These are phyloP conservation scores for Penicillium paneum DNA, from an alignment of 2,329 filamentous ascomycete genomes.

Conservation along the genomic window DNA sequence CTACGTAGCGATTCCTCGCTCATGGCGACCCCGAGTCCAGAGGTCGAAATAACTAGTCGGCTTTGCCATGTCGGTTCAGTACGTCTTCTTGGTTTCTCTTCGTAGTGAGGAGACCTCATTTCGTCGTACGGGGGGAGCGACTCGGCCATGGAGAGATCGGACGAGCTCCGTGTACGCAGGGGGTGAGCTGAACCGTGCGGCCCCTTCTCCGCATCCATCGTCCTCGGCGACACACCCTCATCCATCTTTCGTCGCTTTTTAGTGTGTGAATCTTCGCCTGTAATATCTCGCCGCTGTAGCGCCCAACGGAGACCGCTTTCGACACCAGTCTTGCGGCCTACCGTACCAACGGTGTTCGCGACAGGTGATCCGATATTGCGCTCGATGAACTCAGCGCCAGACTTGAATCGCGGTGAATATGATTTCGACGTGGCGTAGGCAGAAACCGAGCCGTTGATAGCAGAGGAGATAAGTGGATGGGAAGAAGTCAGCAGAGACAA, in stretches of 20 bases:
- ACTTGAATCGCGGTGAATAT: slow-evolving; percentile 82
- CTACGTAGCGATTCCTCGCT: slow-evolving; percentile 81
- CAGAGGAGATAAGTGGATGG: slow-evolving; percentile 79
- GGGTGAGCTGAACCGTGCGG: slow-evolving; percentile 18
- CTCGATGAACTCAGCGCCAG: slow-evolving; percentile 88
- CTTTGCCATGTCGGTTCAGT: slow-evolving; percentile 65
- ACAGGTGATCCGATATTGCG: slow-evolving; percentile 77
- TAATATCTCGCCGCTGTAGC: slow-evolving; percentile 49
- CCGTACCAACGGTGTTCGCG: slow-evolving; percentile 78
- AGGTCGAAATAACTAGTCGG: slow-evolving; percentile 83
- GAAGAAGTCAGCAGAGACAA: slow-evolving; percentile 82
- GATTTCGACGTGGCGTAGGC: slow-evolving; percentile 86
- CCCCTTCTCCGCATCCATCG: slow-evolving; percentile 51
- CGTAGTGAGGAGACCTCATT: slow-evolving; percentile 69
- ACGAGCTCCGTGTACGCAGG: slow-evolving; percentile 52
- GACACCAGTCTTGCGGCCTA: slow-evolving; percentile 80
- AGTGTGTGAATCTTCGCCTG: slow-evolving; percentile 31
- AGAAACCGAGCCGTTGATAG: slow-evolving; percentile 78
- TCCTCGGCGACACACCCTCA: slow-evolving; percentile 29
- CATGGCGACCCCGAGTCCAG: slow-evolving; percentile 85
- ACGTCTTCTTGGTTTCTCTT: slow-evolving; percentile 39
- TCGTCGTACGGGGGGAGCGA: slow-evolving; percentile 82
- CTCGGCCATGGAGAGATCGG: slow-evolving; percentile 66
- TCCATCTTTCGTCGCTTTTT: slow-evolving; percentile 46
- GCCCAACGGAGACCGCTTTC: slow-evolving; percentile 86